Evolutionary conservation across 2,329 filamentous ascomycete species (phyloP), one percentile per base, ranked within the genome.

Genomic region (Alternaria gansuensis): DNA sequence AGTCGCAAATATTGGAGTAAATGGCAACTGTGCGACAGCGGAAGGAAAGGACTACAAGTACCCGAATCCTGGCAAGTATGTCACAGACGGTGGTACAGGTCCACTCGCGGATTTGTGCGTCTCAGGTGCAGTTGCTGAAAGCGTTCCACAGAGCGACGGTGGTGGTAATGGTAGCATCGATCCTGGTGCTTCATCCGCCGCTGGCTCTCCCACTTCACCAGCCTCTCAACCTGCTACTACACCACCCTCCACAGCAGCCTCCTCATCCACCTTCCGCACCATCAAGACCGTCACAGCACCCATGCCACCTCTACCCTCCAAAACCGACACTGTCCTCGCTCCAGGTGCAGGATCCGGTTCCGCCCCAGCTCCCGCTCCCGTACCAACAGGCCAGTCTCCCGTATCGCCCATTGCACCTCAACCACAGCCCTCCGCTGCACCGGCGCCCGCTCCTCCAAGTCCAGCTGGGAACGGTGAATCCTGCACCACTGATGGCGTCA

Each of bases 41-140:
- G 85, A 88, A 40, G 48, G 51, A 2, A 45, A n/a, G 4, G 74
- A 75, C 54, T 76, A 70, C 54, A 77, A 80, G 7, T 94, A 89
- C 79, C 86, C 87, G 3, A 82, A 90, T 67, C 85, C 91, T 0
- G 91, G 91, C 53, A 67, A 81, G 2, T 85, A 83, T 6, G 81
- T 85, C 4, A 67, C 51, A 5, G 39, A 51, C n/a, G 60, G 55
- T 24, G 71, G 70, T 1, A 51, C 44, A 7, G 74, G 71, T 14
- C 69, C 72, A 0, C 74, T 69, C 44, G 46, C 33, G 17, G 57
- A 59, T 17, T 64, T 76, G 1, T 75, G 75, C 17, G 17, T 17
- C 17, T 17, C 17, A 17, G 17, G 17, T 17, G 17, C 17, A 17
- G 17, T 17, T 17, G 17, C 17, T 17, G 17, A 17, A 17, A 17